These are phyloP conservation scores for Calonectria crousiana DNA, from an alignment of 2,329 filamentous ascomycete genomes.

Conservation along the genomic window DNA sequence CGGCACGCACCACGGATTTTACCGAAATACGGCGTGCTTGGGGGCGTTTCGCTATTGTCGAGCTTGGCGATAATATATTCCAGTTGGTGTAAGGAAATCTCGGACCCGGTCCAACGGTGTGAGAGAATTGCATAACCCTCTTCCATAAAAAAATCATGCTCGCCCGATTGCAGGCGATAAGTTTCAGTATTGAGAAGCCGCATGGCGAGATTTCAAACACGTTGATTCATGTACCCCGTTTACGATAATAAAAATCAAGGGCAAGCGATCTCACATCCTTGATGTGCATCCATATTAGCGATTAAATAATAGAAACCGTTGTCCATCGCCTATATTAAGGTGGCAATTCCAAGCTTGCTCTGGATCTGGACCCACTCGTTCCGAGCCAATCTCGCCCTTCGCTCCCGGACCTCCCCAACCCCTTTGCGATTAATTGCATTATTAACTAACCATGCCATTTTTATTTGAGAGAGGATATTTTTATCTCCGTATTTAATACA, in stretches of 20 bases:
- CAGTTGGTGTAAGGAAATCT: not conserved
- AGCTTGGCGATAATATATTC: not conserved
- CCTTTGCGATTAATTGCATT: not conserved
- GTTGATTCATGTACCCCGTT: not conserved
- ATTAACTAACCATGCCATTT: not conserved
- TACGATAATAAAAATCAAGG: not conserved
- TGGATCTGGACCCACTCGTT: not conserved
- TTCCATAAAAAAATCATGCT: not conserved
- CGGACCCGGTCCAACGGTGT: not conserved
- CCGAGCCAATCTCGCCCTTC: not conserved
- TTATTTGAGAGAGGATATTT: not conserved
- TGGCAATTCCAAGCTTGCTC: not conserved
- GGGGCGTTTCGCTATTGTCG: not conserved
- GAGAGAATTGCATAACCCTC: conserved; percentile 2
- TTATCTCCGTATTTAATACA: too few species aligned
- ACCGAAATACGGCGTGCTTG: not conserved
- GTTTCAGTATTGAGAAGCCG: not conserved
- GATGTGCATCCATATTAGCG: not conserved
- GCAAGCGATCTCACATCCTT: not conserved
- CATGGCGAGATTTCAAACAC: not conserved
- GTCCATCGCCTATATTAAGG: not conserved
- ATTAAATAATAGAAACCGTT: not conserved
- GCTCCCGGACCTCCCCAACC: not conserved
- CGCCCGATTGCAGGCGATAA: not conserved
- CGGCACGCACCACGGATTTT: not conserved